phyloP scores from a whole-genome alignment of 768 basidiomycete genomes.

The Leccinum boreale region DNA sequence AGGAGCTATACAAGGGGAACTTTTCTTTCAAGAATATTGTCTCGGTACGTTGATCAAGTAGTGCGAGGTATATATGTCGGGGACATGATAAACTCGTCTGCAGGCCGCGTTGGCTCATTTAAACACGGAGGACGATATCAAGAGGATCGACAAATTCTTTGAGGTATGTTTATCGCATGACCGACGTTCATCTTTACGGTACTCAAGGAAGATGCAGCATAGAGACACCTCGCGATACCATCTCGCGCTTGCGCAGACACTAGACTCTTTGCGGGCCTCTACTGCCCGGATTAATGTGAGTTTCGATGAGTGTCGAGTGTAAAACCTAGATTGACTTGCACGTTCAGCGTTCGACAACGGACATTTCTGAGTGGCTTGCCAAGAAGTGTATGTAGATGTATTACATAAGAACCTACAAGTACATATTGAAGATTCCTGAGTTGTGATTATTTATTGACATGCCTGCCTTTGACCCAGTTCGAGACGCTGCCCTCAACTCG shows the following conservation, averaged over 20 bases:
- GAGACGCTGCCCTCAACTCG: constrained; percentile 82
- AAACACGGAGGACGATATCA: constrained; percentile 65
- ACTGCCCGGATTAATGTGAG: constrained; percentile 60
- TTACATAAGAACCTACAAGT: constrained; percentile 14
- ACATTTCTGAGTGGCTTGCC: constrained; percentile 54
- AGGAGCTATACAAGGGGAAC: constrained; percentile 69
- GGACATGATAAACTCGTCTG: constrained; percentile 10
- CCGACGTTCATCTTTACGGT: background rate
- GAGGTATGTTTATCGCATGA: constrained; percentile 41
- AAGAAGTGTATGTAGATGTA: constrained; percentile 11
- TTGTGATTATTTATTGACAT: constrained; percentile 21
- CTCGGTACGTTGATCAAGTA: constrained; percentile 37
- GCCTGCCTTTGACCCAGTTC: constrained; percentile 76
- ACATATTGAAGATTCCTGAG: background rate
- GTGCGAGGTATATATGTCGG: background rate
- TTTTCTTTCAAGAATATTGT: constrained; percentile 54
- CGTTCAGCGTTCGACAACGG: constrained; percentile 53
- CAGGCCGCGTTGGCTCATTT: constrained; percentile 44
- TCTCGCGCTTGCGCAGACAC: constrained; percentile 58
- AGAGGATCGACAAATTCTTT: constrained; percentile 69
- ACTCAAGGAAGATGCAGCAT: constrained; percentile 35
- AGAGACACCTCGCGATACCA: constrained; percentile 71
- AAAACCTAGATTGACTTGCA: background rate
- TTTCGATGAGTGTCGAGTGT: background rate
- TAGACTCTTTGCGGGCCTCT: constrained; percentile 65